Base-by-base conservation (phyloP, 352 stramenopile genomes). In the Ochromonadaceae sp. region DNA sequence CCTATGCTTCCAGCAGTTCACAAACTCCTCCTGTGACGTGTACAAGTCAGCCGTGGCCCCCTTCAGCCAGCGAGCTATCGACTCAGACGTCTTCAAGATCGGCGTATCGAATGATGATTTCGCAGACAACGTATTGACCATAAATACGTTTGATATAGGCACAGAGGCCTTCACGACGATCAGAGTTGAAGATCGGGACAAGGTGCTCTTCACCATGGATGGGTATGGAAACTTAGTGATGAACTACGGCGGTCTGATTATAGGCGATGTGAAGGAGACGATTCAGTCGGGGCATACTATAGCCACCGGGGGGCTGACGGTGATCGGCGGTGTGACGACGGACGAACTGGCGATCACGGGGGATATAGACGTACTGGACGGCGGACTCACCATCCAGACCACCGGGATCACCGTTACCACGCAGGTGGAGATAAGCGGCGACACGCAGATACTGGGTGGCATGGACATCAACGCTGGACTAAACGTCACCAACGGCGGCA, bases 1-100 rank as follows among this genome's bases (percentile, higher is more conserved):
- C 63, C 34, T 28, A 28, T 79, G 74, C 62, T 72, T 77, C 34
- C 41, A 73, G 17, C 67, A 68, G 38, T 79, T 74, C 55, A 70
- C 59, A 14, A 70, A 69, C 50, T 49, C 59, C n/a, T 65, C 56
- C 34, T 79, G 73, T 55, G 56, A 44, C 35, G 59, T 39, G 14
- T 62, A 49, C 26, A 70, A 67, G 46, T 73, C 69, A 46, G 38
- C 2, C 22, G 3, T n/a, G n/a, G n/a, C n/a, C n/a, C n/a, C n/a
- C n/a, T n/a, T n/a, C n/a, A n/a, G n/a, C n/a, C n/a, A n/a, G n/a
- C n/a, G n/a, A n/a, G n/a, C n/a, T n/a, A n/a, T n/a, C n/a, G n/a
- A n/a, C n/a, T n/a, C n/a, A n/a, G n/a, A n/a, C n/a, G n/a, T n/a
- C n/a, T n/a, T n/a, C n/a, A n/a, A n/a, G n/a, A n/a, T n/a, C n/a